Base-by-base conservation (phyloP, 1,284 basidiomycete species). In the Ceraceosorus bombacis region DNA sequence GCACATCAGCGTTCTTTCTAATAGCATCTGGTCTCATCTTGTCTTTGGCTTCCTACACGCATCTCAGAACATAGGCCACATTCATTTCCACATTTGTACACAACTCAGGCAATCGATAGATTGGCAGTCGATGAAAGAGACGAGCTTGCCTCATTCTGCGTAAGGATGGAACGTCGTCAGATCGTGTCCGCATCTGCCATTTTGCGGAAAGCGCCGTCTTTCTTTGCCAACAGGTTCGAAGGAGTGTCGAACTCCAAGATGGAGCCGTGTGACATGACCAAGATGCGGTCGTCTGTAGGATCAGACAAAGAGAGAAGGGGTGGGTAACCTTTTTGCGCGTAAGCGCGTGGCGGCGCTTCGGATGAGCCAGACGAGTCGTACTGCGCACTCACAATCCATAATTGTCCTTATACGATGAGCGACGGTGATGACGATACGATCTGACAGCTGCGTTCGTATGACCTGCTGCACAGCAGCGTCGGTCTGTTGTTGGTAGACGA, bases 161-260 rank as follows among this genome's bases (percentile, higher is more conserved):
- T 2, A 3, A 27, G 1, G 27, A 27, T 27, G 27, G 27, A 27
- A 27, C 27, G 27, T 27, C 27, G 27, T 27, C 27, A 27, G 27
- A 27, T 27, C 3, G 27, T 27, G 27, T 27, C 27, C 27, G 27
- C 27, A 27, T 27, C 27, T 27, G 27, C 27, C 43, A 46, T 46
- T 15, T 2, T 46, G 43, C 43, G 43, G 15, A 46, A 46, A 15
- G 43, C 43, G 15, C 43, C 43, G 43, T 15, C 43, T 4, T 46
- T 15, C 43, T 46, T 46, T 15, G 43, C 9, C 43, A 46, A 46
- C 43, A 63, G 54, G 27, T 62, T 49, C 10, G 15, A 15, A 0
- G 90, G 90, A 0, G 88, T 89, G 73, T 90, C 91, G 64, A 88
- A 87, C 77, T 94, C 90, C 15, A 68, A 62, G 12, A 71, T 54